Evolutionary conservation across 2,329 filamentous ascomycete species (phyloP).

Genomic region (Colletotrichum cuscutae): DNA sequence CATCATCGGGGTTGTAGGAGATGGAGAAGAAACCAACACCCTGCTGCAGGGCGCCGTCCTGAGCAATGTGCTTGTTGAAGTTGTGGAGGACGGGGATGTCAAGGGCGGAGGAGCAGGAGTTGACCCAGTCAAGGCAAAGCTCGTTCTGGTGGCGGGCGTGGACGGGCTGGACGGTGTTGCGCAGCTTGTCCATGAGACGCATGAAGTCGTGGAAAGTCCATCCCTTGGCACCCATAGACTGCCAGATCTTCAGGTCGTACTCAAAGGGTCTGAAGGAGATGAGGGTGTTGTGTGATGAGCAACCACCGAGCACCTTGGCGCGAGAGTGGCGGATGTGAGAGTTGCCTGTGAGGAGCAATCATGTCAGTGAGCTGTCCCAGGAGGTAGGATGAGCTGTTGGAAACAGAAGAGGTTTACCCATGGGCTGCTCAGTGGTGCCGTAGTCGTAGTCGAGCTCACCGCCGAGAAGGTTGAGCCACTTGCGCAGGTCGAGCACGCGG

Average conservation of each 20-base stretch:
- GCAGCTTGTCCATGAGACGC: slow-evolving; percentile 82
- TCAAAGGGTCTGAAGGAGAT: slow-evolving; percentile 93
- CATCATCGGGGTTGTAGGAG: slow-evolving; percentile 90
- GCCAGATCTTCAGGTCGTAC: slow-evolving; percentile 88
- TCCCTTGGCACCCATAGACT: slow-evolving; percentile 81
- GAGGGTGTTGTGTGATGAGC: slow-evolving; percentile 92
- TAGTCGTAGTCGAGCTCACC: slow-evolving; percentile 94
- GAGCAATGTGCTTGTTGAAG: slow-evolving; percentile 86
- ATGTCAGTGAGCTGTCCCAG: neutral
- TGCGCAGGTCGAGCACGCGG: slow-evolving; percentile 84
- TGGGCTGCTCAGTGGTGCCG: slow-evolving; percentile 88
- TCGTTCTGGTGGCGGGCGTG: slow-evolving; percentile 88
- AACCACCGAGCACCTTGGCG: slow-evolving; percentile 91
- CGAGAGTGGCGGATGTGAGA: slow-evolving; percentile 92
- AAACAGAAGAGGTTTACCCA: slow-evolving; percentile 55
- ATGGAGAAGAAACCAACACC: slow-evolving; percentile 92
- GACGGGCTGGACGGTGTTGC: slow-evolving; percentile 91
- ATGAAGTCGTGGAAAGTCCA: slow-evolving; percentile 91
- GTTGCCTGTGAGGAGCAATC: slow-evolving; percentile 68
- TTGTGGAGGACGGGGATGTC: slow-evolving; percentile 84
- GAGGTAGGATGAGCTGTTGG: neutral
- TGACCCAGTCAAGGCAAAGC: slow-evolving; percentile 90
- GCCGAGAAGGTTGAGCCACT: slow-evolving; percentile 87
- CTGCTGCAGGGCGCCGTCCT: slow-evolving; percentile 76
- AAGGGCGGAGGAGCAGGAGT: slow-evolving; percentile 81